Base-by-base conservation (phyloP, 1,284 basidiomycete genomes). In the Pascua guehoae region DNA sequence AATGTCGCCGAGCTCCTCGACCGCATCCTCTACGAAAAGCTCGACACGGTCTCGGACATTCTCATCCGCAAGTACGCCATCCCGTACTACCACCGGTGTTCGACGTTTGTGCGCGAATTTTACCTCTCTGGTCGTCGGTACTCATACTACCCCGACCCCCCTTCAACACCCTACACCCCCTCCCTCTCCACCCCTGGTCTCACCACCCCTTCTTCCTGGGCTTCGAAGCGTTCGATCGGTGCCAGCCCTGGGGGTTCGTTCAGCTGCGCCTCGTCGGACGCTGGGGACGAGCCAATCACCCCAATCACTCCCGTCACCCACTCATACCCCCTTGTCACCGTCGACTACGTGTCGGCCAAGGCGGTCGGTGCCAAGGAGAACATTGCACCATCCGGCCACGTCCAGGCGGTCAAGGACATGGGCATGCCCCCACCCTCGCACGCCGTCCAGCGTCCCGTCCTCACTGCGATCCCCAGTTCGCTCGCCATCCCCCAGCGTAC, bases 31-130 rank as follows among this genome's bases (percentile, higher is more conserved):
- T 84, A 87, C 40, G 88, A 88, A 71, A 86, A 89, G 71, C 85
- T 94, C 77, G 88, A 91, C 69, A 86, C 89, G 64, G 82, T 98
- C 38, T 98, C 94, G 12, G 87, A 94, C 75, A 93, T 90, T 40
- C 81, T 98, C 68, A 85, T 97, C 75, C 93, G 95, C 81, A 98
- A 99, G 81, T 98, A 98, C 80, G 91, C 93, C 12, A 92, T 90
- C 68, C 86, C 86, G 37, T 93, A 92, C 79, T 98, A 94, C 80
- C 91, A 89, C 51, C 91, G 91, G 77, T 91, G 93, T 0, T 94
- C 96, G 38, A 90, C 88, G 15, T 84, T 90, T 69, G 90, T 92
- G 58, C 86, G 93, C 56, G 90, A 97, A 71, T 94, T 88, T 80
- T 99, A 98, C 73, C 74, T 79, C 41, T 75, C 73, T n/a, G 80